These are phyloP conservation scores for Solanum tarijense DNA, from an alignment of 257 asterid species.

Conservation along the genomic window DNA sequence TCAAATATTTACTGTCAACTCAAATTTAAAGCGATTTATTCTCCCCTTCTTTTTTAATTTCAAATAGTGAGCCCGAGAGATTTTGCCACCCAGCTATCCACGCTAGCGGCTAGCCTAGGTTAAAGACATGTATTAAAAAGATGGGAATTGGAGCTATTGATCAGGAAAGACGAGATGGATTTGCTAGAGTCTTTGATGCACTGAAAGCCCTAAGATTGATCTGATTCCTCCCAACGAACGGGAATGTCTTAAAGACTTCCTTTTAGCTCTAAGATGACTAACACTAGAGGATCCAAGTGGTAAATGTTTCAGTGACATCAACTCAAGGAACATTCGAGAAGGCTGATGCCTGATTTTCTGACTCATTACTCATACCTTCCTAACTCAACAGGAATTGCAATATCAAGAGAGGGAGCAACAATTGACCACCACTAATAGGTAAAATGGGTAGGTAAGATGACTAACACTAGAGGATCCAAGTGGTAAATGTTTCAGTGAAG, in stretches of 20 bases:
- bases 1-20: not conserved
- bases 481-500: not conserved
- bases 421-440: not conserved
- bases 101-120: not conserved
- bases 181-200: not conserved
- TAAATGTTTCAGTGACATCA: not conserved
- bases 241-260: not conserved
- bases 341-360: not conserved
- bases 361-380: not conserved
- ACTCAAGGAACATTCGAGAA: not conserved
- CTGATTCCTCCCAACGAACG: not conserved
- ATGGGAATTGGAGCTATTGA: not conserved
- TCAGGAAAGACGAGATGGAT: not conserved
- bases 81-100: not conserved
- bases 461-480: not conserved
- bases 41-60: not conserved
- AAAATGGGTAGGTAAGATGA: not conserved
- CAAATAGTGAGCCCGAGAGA: not conserved
- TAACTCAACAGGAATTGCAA: not conserved
- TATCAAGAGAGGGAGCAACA: not conserved
- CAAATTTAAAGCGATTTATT: not conserved
- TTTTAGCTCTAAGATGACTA: not conserved
- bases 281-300: not conserved
- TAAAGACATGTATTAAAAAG: not conserved
- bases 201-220: not conserved